A percentile compares a stretch with the other conserved stretches of the same genome.
phyloP scores from a whole-genome alignment of 2,329 filamentous ascomycete genomes.

The Calycina marina region DNA sequence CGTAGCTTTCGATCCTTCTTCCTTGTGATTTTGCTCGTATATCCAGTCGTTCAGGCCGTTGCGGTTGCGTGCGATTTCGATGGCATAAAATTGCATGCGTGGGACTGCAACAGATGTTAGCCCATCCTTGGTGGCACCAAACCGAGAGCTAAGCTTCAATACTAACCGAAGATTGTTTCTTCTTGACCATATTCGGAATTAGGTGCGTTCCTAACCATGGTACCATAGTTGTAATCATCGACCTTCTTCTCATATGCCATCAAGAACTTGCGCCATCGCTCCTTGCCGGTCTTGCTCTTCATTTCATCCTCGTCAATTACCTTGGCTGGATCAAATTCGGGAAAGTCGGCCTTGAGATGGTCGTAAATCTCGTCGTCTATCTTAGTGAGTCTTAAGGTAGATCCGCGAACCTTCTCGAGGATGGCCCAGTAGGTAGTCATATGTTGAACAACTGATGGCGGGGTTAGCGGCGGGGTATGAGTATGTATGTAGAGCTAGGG shows the following conservation, averaged over 20 bases:
- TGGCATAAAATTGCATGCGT: slow-evolving; percentile 69
- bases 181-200: slow-evolving; percentile 77
- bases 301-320: slow-evolving; percentile 84
- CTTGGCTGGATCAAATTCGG: slow-evolving; percentile 73
- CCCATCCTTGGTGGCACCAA: too few species aligned
- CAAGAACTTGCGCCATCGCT: slow-evolving; percentile 89
- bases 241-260: slow-evolving; percentile 86
- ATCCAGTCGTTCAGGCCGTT: slow-evolving; percentile 93
- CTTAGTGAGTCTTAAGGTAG: slow-evolving; percentile 79
- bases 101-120: slow-evolving; percentile 29
- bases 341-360: slow-evolving; percentile 77
- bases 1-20: slow-evolving; percentile 22
- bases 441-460: slow-evolving; percentile 61
- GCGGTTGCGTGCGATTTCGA: slow-evolving; percentile 67
- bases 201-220: slow-evolving; percentile 68
- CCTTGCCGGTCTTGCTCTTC: slow-evolving; percentile 96
- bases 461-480: slow-evolving; percentile 15
- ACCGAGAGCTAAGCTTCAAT: neutral
- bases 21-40: slow-evolving; percentile 64
- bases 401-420: slow-evolving; percentile 79
- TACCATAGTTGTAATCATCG: slow-evolving; percentile 97
- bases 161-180: slow-evolving; percentile 75
- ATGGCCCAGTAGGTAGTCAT: slow-evolving; percentile 96
- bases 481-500: too few species aligned
- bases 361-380: slow-evolving; percentile 90